phyloP scores from a whole-genome alignment of 1,284 basidiomycete species.

The Ganoderma sinense region DNA sequence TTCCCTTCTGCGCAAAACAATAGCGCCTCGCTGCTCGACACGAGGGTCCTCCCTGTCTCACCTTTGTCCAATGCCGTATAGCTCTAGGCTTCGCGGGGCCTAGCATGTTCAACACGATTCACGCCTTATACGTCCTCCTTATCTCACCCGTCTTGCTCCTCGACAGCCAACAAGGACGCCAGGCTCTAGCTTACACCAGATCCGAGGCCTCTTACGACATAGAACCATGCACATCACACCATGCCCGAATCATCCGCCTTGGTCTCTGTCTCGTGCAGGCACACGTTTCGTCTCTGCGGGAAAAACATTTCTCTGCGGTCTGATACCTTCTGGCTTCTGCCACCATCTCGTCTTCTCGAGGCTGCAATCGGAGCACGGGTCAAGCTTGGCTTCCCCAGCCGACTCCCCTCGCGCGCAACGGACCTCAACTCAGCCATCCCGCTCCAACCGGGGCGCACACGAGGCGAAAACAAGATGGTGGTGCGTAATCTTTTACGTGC shows the following conservation, averaged over 20 bases:
- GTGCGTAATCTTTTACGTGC: not conserved
- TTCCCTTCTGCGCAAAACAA: not conserved
- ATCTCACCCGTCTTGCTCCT: not conserved
- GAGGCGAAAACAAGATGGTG: not conserved
- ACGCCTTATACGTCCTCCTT: slow-evolving; percentile 3
- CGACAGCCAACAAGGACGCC: not conserved
- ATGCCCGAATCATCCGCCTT: not conserved
- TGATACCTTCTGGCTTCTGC: not conserved
- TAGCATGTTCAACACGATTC: not conserved
- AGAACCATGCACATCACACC: slow-evolving; percentile 1
- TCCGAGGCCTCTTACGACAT: slow-evolving; percentile 2
- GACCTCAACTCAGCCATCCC: not conserved
- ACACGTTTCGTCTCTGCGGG: not conserved
- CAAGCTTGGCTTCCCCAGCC: not conserved
- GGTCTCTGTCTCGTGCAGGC: slow-evolving; percentile 2
- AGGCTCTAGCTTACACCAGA: not conserved
- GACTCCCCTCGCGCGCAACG: not conserved
- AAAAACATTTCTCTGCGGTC: not conserved
- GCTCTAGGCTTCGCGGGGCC: not conserved
- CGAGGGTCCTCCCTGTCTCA: not conserved
- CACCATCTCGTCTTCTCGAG: not conserved
- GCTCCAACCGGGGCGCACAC: not conserved
- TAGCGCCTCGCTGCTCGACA: not conserved
- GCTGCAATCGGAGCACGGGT: not conserved
- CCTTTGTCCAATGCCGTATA: slow-evolving; percentile 1